Base-by-base conservation (phyloP, 257 asterid genomes). In the Solanum appendiculatum region DNA sequence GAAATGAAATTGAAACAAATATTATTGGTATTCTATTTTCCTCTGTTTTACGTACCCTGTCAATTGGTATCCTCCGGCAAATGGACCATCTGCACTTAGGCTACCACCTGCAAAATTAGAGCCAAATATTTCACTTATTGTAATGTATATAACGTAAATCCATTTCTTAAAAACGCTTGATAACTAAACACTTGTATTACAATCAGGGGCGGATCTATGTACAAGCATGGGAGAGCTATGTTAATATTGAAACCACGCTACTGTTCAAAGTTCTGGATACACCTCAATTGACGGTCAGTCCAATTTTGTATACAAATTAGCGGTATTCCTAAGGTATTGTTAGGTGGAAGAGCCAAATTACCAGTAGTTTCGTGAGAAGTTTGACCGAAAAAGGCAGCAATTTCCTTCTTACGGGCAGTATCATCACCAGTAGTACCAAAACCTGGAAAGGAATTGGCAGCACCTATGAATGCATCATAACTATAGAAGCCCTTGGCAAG, bases 291-390 rank as follows among this genome's bases (percentile, higher is more conserved):
- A 15, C 3, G 3, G 21, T 48, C 58, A 48, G 2, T 48, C 8
- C 2, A 48, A 15, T n/a, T n/a, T n/a, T n/a, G n/a, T n/a, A n/a
- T n/a, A n/a, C n/a, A n/a, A n/a, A n/a, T n/a, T n/a, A n/a, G n/a
- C 58, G 15, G 58, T 48, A 48, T n/a, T n/a, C n/a, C n/a, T n/a
- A n/a, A n/a, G n/a, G n/a, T n/a, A n/a, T n/a, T n/a, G 3, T 48
- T 48, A 5, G 58, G 58, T 48, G 8, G 0, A 48, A 48, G 58
- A 15, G 21, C 58, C 42, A 48, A 33, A 33, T 29, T 64, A 90
- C 90, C 92, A 27, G 88, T 88, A 27, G 89, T 88, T 37, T 88
- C 92, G 3, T 88, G 92, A 31, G 92, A 90, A 23, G 89, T 90
- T 82, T 90, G 91, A 36, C 89, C 91, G 1, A 90, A 75, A 66